Percentiles rank a stretch among this genome's conserved stretches.
Evolutionary conservation across 2,329 filamentous ascomycete species (phyloP).

Genomic region (Beauveria sp.): DNA sequence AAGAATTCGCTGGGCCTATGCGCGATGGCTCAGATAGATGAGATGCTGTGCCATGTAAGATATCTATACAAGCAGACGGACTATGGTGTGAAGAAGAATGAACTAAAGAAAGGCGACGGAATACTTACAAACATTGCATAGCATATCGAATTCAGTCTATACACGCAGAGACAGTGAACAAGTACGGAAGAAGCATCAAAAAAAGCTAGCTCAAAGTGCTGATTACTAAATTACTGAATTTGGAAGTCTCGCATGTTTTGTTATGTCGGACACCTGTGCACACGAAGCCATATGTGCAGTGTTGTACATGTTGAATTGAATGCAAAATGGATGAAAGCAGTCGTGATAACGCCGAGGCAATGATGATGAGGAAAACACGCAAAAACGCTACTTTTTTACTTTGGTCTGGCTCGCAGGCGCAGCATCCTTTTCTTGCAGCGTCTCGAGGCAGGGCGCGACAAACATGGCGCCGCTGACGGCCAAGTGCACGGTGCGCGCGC

Average conservation of each 20-base stretch:
- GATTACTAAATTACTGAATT: too few species aligned
- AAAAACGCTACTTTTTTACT: constrained; percentile 17
- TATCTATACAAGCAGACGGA: background rate
- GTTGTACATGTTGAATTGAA: background rate
- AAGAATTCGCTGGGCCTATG: constrained; percentile 85
- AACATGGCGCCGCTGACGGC: constrained; percentile 35
- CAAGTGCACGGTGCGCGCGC: constrained; percentile 29
- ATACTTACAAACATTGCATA: background rate
- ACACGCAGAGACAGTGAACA: background rate
- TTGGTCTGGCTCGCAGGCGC: constrained; percentile 19
- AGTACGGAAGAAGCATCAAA: background rate
- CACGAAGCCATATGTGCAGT: background rate
- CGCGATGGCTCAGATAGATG: constrained; percentile 55
- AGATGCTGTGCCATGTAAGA: background rate
- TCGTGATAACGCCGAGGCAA: constrained; percentile 1
- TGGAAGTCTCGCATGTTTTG: background rate
- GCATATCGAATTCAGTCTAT: background rate
- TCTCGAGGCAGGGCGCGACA: constrained; percentile 35
- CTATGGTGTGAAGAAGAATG: background rate
- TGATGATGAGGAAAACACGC: background rate
- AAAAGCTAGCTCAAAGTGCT: too few species aligned
- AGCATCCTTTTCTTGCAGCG: constrained; percentile 26
- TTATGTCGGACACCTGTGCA: too few species aligned
- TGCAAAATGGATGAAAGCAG: background rate
- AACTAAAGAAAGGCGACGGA: background rate